phyloP scores from a whole-genome alignment of 805 yeast genomes.

The Starmerella bombicola region DNA sequence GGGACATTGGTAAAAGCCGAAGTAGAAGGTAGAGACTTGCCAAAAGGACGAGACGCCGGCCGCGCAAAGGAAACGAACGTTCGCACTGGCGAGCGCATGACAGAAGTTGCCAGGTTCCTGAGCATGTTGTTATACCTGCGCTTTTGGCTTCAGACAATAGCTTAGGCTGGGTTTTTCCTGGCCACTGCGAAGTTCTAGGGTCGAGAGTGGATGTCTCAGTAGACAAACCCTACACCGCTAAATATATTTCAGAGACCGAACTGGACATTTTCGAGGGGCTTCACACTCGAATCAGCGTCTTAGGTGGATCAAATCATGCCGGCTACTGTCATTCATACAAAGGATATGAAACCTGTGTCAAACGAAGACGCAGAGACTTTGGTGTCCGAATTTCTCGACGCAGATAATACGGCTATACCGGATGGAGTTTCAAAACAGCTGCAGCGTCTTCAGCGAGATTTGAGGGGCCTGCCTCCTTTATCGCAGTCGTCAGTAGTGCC shows the following conservation, averaged over 20 bases:
- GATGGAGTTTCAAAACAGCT: slow-evolving; percentile 46
- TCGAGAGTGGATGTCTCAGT: too few species aligned
- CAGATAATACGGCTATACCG: slow-evolving; percentile 26
- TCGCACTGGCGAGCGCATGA: background rate
- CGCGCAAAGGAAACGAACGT: slow-evolving; percentile 16
- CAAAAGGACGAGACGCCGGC: slow-evolving; percentile 14
- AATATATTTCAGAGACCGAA: too few species aligned
- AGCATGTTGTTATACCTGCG: too few species aligned
- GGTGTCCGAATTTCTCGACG: slow-evolving; percentile 25
- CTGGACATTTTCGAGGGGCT: too few species aligned
- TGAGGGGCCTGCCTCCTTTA: slow-evolving; percentile 66
- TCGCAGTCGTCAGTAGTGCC: background rate
- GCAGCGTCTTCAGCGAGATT: slow-evolving; percentile 60
- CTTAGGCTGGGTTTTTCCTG: too few species aligned
- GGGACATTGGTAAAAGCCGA: background rate
- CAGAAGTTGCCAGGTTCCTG: slow-evolving; percentile 3
- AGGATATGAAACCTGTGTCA: slow-evolving; percentile 7
- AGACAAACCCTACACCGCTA: too few species aligned
- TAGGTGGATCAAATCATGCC: too few species aligned
- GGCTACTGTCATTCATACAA: slow-evolving; percentile 15
- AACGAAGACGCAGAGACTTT: slow-evolving; percentile 23
- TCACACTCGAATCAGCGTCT: too few species aligned
- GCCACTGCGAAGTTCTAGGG: too few species aligned
- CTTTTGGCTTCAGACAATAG: too few species aligned
- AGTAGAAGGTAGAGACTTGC: background rate